Evolutionary conservation across 495 filamentous ascomycete genomes (phyloP).

Genomic region (Aspergillus olivimuriae): DNA sequence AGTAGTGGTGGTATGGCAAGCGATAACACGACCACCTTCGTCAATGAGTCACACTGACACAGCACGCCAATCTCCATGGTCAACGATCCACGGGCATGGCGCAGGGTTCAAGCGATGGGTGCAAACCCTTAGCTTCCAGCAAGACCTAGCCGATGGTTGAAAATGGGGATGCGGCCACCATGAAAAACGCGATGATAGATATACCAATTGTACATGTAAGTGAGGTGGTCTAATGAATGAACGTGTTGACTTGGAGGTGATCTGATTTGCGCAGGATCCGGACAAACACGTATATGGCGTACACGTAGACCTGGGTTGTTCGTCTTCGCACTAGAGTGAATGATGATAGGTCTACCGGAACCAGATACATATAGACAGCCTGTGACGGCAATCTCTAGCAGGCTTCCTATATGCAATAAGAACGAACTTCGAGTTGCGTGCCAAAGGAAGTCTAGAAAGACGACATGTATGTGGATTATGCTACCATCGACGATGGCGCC

Average conservation of each 20-base stretch:
- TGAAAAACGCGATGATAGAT: constrained; percentile 15
- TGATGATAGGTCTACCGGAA: no score
- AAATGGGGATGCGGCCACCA: constrained; percentile 26
- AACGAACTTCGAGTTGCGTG: no score
- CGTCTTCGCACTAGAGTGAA: no score
- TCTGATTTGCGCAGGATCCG: constrained; percentile 22
- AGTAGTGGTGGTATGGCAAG: no score
- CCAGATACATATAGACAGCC: no score
- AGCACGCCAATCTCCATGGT: not conserved
- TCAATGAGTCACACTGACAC: no score
- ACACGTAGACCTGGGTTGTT: constrained; percentile 34
- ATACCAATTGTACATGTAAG: constrained; percentile 20
- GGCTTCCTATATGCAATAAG: no score
- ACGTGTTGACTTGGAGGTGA: constrained; percentile 23
- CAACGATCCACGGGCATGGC: not conserved
- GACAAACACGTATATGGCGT: constrained; percentile 28
- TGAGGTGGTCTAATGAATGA: constrained; percentile 24
- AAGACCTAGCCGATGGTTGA: constrained; percentile 26
- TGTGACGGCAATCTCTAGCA: no score
- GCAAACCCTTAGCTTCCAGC: not conserved
- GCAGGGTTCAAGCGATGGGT: not conserved
- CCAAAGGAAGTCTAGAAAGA: no score
- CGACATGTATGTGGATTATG: no score
- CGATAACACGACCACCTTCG: no score
- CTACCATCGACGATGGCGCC: no score